A percentile compares a stretch with the other conserved stretches of the same genome.
Evolutionary conservation across 2,329 filamentous ascomycete genomes (phyloP).

Genomic region (Ceratocystis eucalypticola): DNA sequence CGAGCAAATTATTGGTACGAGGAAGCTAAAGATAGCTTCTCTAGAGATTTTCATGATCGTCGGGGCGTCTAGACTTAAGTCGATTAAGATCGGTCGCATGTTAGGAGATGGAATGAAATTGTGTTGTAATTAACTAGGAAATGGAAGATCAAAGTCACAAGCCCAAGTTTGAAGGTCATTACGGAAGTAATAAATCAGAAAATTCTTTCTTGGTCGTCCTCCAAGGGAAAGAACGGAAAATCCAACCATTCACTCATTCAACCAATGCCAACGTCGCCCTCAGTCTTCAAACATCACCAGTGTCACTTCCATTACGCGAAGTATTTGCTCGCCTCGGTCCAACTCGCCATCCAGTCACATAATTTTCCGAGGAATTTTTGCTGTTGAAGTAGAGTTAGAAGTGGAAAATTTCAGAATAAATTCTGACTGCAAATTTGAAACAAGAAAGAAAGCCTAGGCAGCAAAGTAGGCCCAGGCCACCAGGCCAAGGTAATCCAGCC

Average conservation of each 20-base stretch:
- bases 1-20: neutral
- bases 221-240: too few relatives aligned
- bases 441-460: neutral
- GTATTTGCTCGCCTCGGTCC: neutral
- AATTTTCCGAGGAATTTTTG: neutral
- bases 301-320: neutral
- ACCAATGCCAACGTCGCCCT: neutral
- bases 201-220: neutral
- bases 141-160: too few relatives aligned
- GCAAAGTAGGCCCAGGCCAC: neutral
- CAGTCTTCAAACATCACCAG: too few relatives aligned
- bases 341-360: neutral
- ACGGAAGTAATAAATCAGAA: neutral
- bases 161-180: neutral
- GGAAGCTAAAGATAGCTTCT: neutral
- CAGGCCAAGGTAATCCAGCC: neutral
- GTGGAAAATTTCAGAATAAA: neutral
- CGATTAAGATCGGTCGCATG: neutral
- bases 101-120: neutral
- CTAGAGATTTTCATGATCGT: neutral
- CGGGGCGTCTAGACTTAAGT: neutral
- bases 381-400: neutral
- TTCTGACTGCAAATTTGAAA: neutral
- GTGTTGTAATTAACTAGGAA: neutral
- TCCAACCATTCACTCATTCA: too few relatives aligned